These are phyloP conservation scores for Wickerhamiella vanderwaltii DNA, from an alignment of 805 yeast species.

Conservation along the genomic window DNA sequence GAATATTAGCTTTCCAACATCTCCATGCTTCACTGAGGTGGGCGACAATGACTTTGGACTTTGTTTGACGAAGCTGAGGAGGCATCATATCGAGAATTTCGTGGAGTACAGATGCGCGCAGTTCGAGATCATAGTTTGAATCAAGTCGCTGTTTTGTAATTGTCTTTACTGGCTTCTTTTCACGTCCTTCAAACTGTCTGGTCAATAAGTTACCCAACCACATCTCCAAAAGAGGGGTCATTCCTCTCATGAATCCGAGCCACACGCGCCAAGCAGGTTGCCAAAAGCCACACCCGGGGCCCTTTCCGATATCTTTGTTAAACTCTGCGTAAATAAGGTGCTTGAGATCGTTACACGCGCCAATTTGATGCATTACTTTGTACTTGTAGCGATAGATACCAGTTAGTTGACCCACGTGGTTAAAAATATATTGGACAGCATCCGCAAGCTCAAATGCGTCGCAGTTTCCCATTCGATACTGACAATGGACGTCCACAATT, in stretches of 20 bases:
- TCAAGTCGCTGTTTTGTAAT: constrained; percentile 93
- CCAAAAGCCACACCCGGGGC: constrained; percentile 99
- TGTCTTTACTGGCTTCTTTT: constrained; percentile 80
- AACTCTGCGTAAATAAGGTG: constrained; percentile 81
- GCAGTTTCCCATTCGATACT: constrained; percentile 74
- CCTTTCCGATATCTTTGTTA: constrained; percentile 81
- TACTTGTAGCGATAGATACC: constrained; percentile 96
- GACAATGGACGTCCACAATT: constrained; percentile 88
- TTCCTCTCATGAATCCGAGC: constrained; percentile 85
- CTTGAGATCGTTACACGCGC: constrained; percentile 90
- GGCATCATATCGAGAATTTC: constrained; percentile 97
- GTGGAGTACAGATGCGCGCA: constrained; percentile 87
- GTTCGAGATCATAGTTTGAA: constrained; percentile 84
- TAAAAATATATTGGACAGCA: constrained; percentile 78
- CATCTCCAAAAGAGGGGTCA: constrained; percentile 78
- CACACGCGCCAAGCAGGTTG: constrained; percentile 98
- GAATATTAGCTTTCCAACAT: constrained; percentile 98
- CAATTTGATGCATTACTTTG: constrained; percentile 94
- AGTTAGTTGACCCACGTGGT: constrained; percentile 89
- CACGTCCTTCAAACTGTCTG: constrained; percentile 92
- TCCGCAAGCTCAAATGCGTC: constrained; percentile 94
- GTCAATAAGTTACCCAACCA: constrained; percentile 89
- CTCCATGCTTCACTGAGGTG: constrained; percentile 98
- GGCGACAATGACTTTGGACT: constrained; percentile 76
- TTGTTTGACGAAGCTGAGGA: constrained; percentile 77